Base-by-base conservation (phyloP, 257 asterid species). In the Echites panduratus region DNA sequence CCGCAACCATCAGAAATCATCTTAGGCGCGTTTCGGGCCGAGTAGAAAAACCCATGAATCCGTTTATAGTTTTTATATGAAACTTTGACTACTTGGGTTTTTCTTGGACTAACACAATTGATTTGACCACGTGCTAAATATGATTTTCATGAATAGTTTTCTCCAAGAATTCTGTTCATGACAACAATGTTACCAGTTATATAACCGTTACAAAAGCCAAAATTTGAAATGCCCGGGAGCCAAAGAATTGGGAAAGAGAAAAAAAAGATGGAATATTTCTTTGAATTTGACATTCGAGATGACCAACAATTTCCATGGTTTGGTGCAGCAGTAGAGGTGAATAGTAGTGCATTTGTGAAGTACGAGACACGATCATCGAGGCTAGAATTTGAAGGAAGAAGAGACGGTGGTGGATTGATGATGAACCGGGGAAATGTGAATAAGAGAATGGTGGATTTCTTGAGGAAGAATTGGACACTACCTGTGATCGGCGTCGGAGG, bases 381-480 rank as follows among this genome's bases (percentile, higher is more conserved):
- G n/a, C n/a, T n/a, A n/a, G n/a, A n/a, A n/a, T n/a, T n/a, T n/a
- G n/a, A n/a, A n/a, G n/a, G n/a, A n/a, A n/a, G n/a, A n/a, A n/a
- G n/a, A n/a, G n/a, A n/a, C n/a, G n/a, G n/a, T n/a, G n/a, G n/a
- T n/a, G n/a, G n/a, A n/a, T n/a, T n/a, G n/a, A n/a, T 64, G 27
- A 49, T 1, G 70, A 74, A 38, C 57, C 66, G 68, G 50, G 66
- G 1, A 7, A 85, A 87, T 64, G 65, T 73, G 41, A 82, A 83
- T 73, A 82, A 64, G 82, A 87, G 74, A 79, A 80, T 82, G 90
- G 41, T 80, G 6, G 84, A 75, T 40, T 84, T 87, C 79, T 76
- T 84, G 90, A 79, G 52, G 79, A 80, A 26, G 79, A 73, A 40
- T n/a, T 73, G 79, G 79, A 40, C 9, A 43, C n/a, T n/a, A n/a